Evolutionary conservation across 805 yeast genomes (phyloP).

Genomic region (Candida broadrunensis): DNA sequence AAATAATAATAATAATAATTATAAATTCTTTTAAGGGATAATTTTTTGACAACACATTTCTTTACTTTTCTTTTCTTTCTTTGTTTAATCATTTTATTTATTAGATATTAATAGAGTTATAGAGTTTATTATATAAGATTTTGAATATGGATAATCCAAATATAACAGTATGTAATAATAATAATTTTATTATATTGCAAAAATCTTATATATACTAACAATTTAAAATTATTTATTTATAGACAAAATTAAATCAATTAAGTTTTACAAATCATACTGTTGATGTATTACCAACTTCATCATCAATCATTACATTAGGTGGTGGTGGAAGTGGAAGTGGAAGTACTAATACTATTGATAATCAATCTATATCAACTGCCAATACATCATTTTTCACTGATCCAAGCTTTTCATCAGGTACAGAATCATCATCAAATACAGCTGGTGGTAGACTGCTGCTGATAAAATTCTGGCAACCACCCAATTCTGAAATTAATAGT

Average conservation of each 20-base stretch:
- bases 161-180: background rate
- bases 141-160: background rate
- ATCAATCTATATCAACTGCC: background rate
- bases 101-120: background rate
- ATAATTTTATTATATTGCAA: too few relatives aligned
- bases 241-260: background rate
- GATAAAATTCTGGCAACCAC: slow-evolving; percentile 12
- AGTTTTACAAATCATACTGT: background rate
- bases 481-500: slow-evolving; percentile 2
- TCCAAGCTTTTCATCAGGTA: background rate
- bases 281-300: background rate
- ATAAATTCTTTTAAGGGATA: too few relatives aligned
- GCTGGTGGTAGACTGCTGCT: slow-evolving; percentile 4
- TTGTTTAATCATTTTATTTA: too few relatives aligned
- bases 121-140: background rate
- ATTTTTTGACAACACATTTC: too few relatives aligned
- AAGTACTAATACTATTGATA: too few relatives aligned
- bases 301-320: background rate
- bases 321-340: too few relatives aligned
- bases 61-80: too few relatives aligned
- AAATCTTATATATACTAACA: too few relatives aligned
- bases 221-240: too few relatives aligned
- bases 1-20: too few relatives aligned
- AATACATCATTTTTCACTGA: slow-evolving; percentile 1
- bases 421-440: background rate